Percentiles rank a stretch among this genome's conserved stretches.
Evolutionary conservation across 2,329 filamentous ascomycete genomes (phyloP).

Genomic region (Drechslerella stenobrocha): DNA sequence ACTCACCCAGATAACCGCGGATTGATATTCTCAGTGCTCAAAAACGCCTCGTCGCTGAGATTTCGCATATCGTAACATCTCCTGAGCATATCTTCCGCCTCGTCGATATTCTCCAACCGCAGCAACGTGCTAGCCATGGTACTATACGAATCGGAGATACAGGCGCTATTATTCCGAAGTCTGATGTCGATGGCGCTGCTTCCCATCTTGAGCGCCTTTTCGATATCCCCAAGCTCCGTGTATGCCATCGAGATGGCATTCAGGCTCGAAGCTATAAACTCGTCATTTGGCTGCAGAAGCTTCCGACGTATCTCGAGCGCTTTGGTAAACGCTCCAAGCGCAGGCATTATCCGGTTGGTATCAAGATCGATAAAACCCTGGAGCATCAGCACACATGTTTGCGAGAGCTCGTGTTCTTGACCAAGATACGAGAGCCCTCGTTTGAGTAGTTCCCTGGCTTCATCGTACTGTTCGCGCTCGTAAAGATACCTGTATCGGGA

Average conservation of each 20-base stretch:
- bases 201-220: slow-evolving; percentile 53
- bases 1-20: slow-evolving; percentile 14
- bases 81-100: slow-evolving; percentile 55
- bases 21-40: slow-evolving; percentile 50
- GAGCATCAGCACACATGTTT: slow-evolving; percentile 54
- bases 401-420: slow-evolving; percentile 51
- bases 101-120: slow-evolving; percentile 54
- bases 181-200: slow-evolving; percentile 54
- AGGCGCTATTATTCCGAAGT: slow-evolving; percentile 53
- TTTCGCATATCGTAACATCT: slow-evolving; percentile 55
- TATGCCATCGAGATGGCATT: slow-evolving; percentile 55
- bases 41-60: slow-evolving; percentile 56
- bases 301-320: slow-evolving; percentile 52
- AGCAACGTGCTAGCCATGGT: slow-evolving; percentile 56
- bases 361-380: slow-evolving; percentile 54
- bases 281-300: slow-evolving; percentile 50
- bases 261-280: slow-evolving; percentile 54
- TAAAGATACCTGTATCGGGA: slow-evolving; percentile 54
- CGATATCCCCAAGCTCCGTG: slow-evolving; percentile 54
- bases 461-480: slow-evolving; percentile 53
- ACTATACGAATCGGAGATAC: slow-evolving; percentile 56
- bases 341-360: slow-evolving; percentile 50
- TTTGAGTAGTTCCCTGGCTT: slow-evolving; percentile 51
- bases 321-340: slow-evolving; percentile 51
- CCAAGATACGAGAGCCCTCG: slow-evolving; percentile 52